Conservation (phyloP, 1,284 basidiomycete species). For the Neonothopanus nambi region DNA sequence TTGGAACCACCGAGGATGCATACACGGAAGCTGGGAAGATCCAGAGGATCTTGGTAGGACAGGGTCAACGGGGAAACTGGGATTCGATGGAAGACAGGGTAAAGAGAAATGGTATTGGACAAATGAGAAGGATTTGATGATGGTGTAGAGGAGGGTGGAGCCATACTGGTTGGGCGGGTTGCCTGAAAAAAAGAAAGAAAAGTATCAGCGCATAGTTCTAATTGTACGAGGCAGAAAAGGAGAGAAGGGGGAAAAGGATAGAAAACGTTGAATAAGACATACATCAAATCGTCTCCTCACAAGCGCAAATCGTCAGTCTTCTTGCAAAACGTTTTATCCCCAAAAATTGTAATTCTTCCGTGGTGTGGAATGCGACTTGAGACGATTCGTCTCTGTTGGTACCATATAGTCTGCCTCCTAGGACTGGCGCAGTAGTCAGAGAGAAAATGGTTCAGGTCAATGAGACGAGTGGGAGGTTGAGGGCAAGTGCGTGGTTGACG, state of each 20-base stretch:
- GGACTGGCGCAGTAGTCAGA: too few relatives aligned
- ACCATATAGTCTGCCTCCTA: slow-evolving; percentile 43
- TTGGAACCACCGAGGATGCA: slow-evolving; percentile 26
- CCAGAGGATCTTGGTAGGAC: slow-evolving; percentile 9
- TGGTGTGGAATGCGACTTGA: slow-evolving; percentile 37
- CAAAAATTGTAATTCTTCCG: slow-evolving; percentile 36
- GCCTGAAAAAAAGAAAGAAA: slow-evolving; percentile 25
- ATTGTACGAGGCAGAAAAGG: neutral
- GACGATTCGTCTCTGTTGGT: slow-evolving; percentile 38
- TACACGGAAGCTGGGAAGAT: neutral
- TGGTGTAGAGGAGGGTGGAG: slow-evolving; percentile 26
- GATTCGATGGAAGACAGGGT: slow-evolving; percentile 31
- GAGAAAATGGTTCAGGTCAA: neutral
- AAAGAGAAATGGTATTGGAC: slow-evolving; percentile 37
- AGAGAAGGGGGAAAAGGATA: neutral
- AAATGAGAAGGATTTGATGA: slow-evolving; percentile 27
- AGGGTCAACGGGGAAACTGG: slow-evolving; percentile 26
- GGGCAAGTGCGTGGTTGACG: neutral
- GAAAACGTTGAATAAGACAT: slow-evolving; percentile 20
- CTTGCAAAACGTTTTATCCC: slow-evolving; percentile 35
- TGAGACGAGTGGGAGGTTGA: neutral
- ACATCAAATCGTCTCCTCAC: slow-evolving; percentile 47
- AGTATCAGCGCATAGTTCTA: neutral
- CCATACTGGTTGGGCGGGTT: slow-evolving; percentile 32
- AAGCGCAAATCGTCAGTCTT: slow-evolving; percentile 31